A percentile compares a stretch with the other conserved stretches of the same genome.
phyloP scores from a whole-genome alignment of 129 eudicot species.

The Solidago caesia region DNA sequence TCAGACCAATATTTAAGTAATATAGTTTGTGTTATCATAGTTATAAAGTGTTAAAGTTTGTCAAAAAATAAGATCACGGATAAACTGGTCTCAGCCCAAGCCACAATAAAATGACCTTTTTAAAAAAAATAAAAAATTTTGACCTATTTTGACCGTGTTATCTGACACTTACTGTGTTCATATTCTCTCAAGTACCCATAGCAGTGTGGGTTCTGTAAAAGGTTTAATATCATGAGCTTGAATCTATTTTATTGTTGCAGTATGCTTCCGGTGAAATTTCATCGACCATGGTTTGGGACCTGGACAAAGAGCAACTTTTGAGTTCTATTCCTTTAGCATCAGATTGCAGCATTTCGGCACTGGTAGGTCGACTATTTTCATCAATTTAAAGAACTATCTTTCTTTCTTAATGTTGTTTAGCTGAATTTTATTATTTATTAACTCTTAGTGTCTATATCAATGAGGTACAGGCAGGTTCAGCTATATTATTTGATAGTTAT shows the following conservation, averaged over 20 bases:
- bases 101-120: not conserved
- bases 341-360: slow-evolving; percentile 80
- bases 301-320: slow-evolving; percentile 91
- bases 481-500: not conserved
- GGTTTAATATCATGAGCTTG: not conserved
- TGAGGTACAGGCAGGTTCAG: not conserved
- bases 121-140: not conserved
- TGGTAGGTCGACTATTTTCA: slow-evolving; percentile 44
- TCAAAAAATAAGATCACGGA: not conserved
- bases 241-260: slow-evolving; percentile 35
- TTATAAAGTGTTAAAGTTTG: too few species aligned
- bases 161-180: not conserved
- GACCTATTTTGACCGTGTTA: not conserved
- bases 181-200: not conserved
- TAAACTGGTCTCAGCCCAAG: not conserved
- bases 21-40: not conserved
- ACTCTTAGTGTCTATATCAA: not conserved
- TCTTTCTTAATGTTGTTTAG: not conserved
- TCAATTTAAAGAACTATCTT: not conserved
- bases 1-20: too few species aligned
- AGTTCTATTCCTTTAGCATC: slow-evolving; percentile 62
- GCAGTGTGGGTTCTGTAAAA: not conserved
- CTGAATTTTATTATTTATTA: not conserved
- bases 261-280: slow-evolving; percentile 85
- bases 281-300: slow-evolving; percentile 91